Base-by-base conservation (phyloP, 352 stramenopile genomes). In the Lagenidium sp. region DNA sequence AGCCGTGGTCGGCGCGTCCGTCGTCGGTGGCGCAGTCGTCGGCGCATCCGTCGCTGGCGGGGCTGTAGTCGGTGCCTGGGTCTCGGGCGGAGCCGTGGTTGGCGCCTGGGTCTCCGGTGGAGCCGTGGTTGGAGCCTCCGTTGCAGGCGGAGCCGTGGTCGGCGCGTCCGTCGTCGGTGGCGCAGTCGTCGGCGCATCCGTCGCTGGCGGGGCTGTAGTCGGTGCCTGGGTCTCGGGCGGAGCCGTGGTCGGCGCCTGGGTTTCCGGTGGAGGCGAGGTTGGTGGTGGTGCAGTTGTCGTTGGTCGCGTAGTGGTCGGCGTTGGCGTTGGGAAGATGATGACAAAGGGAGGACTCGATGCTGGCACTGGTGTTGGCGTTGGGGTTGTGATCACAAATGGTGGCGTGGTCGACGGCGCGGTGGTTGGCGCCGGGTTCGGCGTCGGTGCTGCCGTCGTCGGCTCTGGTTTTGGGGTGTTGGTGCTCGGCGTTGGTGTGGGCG, bases 1-100 rank as follows among this genome's bases (percentile, higher is more conserved):
- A 79, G 90, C 37, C 89, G 89, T 49, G 72, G 80, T 38, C 62
- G 72, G 51, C 68, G 78, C 38, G 68, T 63, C 7, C 68, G 77
- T 6, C 25, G 18, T 52, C 2, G 10, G 44, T 45, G 11, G 21
- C 21, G 6, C 24, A 11, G 44, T 24, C 29, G 49, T 47, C 16
- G 53, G 30, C 15, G 53, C 41, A 37, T 23, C 16, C 32, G 36
- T 53, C 31, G 4, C 37, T 32, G 53, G 31, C 4, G 36, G 15
- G 8, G 28, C 15, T 32, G 28, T 8, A 32, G 28, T 34, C 11
- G 51, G 32, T 2, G 19, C 31, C 15, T 34, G 8, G 10, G 8
- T 13, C 22, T 43, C 15, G 2, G 47, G 21, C n/a, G 11, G 4
- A 20, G 6, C 6, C 24, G 40, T 32, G 8, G 28, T 32, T 32